Conservation (phyloP, 148 eudicot species). For the Drosera capensis region DNA sequence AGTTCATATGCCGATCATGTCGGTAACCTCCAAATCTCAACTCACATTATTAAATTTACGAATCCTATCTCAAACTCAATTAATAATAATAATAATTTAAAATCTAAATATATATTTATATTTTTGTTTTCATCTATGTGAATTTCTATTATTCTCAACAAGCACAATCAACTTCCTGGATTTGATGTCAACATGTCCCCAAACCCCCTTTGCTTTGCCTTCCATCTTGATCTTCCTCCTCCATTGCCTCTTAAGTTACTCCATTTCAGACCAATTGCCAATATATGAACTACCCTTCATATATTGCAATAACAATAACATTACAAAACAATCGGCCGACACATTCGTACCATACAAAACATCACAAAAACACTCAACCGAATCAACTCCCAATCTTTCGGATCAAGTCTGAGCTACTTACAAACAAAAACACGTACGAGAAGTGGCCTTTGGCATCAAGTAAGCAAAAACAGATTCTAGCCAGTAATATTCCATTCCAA, state of each 20-base stretch:
- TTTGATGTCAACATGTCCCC: neutral
- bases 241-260: conserved; percentile 30
- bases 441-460: too few relatives aligned
- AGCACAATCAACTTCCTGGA: too few relatives aligned
- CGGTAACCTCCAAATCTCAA: too few relatives aligned
- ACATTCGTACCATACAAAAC: neutral
- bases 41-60: too few relatives aligned
- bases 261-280: too few relatives aligned
- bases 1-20: too few relatives aligned
- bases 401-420: neutral
- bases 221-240: conserved; percentile 6
- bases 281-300: conserved; percentile 2
- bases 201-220: conserved; percentile 4
- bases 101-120: too few relatives aligned
- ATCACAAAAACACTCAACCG: neutral
- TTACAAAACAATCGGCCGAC: conserved; percentile 8
- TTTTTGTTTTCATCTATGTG: too few relatives aligned
- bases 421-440: too few relatives aligned
- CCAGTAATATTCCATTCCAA: neutral
- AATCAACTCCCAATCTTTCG: neutral
- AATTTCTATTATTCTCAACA: too few relatives aligned
- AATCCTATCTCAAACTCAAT: too few relatives aligned
- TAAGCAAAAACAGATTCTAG: neutral
- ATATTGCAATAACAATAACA: neutral
- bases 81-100: too few relatives aligned